Evolutionary conservation across 1,139 yeast species (phyloP).

Genomic region (Kodamaea arcana): DNA sequence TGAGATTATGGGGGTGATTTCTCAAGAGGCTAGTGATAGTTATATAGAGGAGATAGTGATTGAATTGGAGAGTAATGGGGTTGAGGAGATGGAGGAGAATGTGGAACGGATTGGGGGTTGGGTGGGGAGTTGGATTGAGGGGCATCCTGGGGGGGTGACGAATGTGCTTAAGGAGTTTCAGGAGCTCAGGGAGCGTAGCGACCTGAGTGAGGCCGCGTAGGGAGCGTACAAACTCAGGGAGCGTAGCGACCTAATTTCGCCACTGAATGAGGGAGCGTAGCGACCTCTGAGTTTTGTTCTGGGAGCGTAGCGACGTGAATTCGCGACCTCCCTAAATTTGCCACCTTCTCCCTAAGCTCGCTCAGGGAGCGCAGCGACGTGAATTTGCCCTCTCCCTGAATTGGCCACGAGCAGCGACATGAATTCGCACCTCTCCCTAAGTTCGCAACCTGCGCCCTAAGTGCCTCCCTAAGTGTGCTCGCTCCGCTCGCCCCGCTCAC

Average conservation of each 20-base stretch:
- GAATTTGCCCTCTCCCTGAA: too few species aligned
- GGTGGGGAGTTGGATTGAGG: constrained; percentile 66
- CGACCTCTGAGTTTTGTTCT: not conserved
- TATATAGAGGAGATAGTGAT: constrained; percentile 80
- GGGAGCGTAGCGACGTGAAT: not conserved
- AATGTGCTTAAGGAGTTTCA: constrained; percentile 22
- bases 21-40: constrained; percentile 81
- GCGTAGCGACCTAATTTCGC: not conserved
- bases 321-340: too few species aligned
- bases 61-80: constrained; percentile 65
- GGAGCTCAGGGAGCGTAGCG: constrained; percentile 4
- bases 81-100: constrained; percentile 76
- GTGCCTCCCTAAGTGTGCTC: too few species aligned
- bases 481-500: too few species aligned
- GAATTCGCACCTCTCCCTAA: too few species aligned
- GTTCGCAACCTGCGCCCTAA: too few species aligned
- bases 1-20: constrained; percentile 91
- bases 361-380: not conserved
- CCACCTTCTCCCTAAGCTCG: too few species aligned
- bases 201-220: too few species aligned
- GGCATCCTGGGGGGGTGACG: constrained; percentile 41
- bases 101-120: constrained; percentile 71
- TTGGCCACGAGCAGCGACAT: not conserved
- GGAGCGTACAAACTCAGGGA: too few species aligned
- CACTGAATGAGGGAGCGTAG: not conserved